Conservation (phyloP, 192 early-diverging fungal species). For the Coemansia sp. region DNA sequence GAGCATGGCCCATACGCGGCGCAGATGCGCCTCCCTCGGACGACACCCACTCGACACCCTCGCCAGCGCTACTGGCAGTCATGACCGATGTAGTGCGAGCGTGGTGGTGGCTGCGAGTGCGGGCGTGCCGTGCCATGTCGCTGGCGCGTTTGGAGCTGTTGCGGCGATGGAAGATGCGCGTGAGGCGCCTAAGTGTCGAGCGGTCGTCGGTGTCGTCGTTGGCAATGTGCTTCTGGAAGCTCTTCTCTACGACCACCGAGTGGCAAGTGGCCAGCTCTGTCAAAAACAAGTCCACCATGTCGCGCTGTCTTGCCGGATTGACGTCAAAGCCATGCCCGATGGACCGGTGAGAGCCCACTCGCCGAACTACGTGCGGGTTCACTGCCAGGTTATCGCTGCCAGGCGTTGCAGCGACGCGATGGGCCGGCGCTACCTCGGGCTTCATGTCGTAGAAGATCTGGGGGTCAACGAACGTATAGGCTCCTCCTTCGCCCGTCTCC, state of each 20-base stretch:
- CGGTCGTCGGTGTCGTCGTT: slow-evolving; percentile 38
- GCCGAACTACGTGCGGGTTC: slow-evolving; percentile 16
- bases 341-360: slow-evolving; percentile 45
- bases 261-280: slow-evolving; percentile 89
- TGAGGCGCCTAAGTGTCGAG: slow-evolving; percentile 38
- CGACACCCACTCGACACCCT: slow-evolving; percentile 42
- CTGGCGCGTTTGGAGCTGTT: slow-evolving; percentile 38
- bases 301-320: slow-evolving; percentile 62
- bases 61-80: slow-evolving; percentile 26
- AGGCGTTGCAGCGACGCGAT: slow-evolving; percentile 4
- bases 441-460: slow-evolving; percentile 71
- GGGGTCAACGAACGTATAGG: slow-evolving; percentile 83
- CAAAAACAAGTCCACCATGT: slow-evolving; percentile 65
- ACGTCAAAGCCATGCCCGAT: slow-evolving; percentile 45
- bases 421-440: slow-evolving; percentile 43
- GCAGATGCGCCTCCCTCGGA: slow-evolving; percentile 8
- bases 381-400: slow-evolving; percentile 13
- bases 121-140: slow-evolving; percentile 45
- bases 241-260: slow-evolving; percentile 86
- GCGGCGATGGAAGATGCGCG: slow-evolving; percentile 28
- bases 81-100: slow-evolving; percentile 45
- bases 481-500: slow-evolving; percentile 48
- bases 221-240: slow-evolving; percentile 40
- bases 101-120: slow-evolving; percentile 46
- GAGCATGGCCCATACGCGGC: slow-evolving; percentile 16